Evolutionary conservation across 1,284 basidiomycete genomes (phyloP), one percentile per base, ranked within the genome.

Genomic region (Cystobasidium sp.): DNA sequence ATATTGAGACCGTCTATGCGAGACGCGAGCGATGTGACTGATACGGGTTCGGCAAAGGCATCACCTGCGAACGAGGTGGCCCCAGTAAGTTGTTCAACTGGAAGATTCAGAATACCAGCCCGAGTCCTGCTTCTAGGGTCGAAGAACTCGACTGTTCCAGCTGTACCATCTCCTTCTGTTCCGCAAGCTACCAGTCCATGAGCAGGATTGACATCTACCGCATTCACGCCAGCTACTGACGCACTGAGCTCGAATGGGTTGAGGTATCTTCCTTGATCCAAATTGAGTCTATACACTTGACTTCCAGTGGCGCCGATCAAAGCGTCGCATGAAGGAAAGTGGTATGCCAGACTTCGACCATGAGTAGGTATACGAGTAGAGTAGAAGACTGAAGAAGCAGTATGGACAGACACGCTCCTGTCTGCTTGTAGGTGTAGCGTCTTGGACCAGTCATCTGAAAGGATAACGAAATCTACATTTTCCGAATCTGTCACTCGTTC

Each of bases 361-460:
- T 97, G 97, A 59, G 89, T 90, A 3, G 97, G 97, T 85, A 99
- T 92, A 75, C 97, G 89, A 5, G 95, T 91, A 31, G 91, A 89
- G 80, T 97, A 93, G 82, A 97, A 93, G 76, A 94, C 88, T 0
- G 94, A 94, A 55, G 91, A 89, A 83, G 99, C 97, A 0, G 93
- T 94, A 82, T 99, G 97, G 4, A 99, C 86, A 81, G 95, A 93
- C 66, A 99, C 83, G 6, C 93, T 92, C n/a, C 97, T 89, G 84
- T 99, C 95, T 63, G 91, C 90, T 86, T 99, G 97, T 0, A 99
- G 87, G 81, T 97, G 95, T 74, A 98, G 87, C n/a, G 91, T 91
- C 83, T 99, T 99, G 18, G 96, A 99, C 97, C 97, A 99, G 85
- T 99, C 97, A 81, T 94, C 91, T 0, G 95, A 97, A 10, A 99